phyloP scores from a whole-genome alignment of 1,284 basidiomycete genomes.

The Flammula alnicola region DNA sequence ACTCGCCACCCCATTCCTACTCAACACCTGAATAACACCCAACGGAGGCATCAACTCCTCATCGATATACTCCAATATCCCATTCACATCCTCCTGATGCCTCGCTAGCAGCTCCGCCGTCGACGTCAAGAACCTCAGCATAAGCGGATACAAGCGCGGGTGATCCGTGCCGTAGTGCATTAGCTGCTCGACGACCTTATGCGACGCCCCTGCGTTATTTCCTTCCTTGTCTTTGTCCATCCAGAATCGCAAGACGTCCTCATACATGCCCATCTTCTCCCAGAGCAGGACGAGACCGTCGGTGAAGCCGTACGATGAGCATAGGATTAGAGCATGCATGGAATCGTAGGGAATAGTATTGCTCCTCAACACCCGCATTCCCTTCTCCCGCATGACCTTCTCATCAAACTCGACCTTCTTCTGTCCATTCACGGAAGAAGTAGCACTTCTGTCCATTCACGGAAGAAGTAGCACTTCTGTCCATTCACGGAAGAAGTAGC shows the following conservation, averaged over 20 bases:
- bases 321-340: constrained; percentile 92
- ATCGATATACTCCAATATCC: constrained; percentile 80
- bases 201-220: constrained; percentile 50
- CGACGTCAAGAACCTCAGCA: constrained; percentile 89
- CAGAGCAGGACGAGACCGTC: constrained; percentile 88
- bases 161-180: constrained; percentile 74
- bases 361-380: constrained; percentile 69
- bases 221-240: constrained; percentile 71
- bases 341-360: constrained; percentile 81
- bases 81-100: constrained; percentile 76
- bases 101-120: constrained; percentile 68
- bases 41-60: constrained; percentile 87
- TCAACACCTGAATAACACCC: constrained; percentile 87
- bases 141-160: constrained; percentile 84
- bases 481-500: too few species aligned
- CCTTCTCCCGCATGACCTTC: constrained; percentile 56
- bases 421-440: too few species aligned
- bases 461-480: too few species aligned
- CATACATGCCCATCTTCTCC: constrained; percentile 95
- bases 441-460: too few species aligned
- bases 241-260: constrained; percentile 92
- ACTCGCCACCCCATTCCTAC: constrained; percentile 85
- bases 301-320: constrained; percentile 83
- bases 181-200: constrained; percentile 76
- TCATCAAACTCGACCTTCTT: constrained; percentile 30